Evolutionary conservation across 2,329 filamentous ascomycete species (phyloP).

Genomic region (Aspergillus terreus): DNA sequence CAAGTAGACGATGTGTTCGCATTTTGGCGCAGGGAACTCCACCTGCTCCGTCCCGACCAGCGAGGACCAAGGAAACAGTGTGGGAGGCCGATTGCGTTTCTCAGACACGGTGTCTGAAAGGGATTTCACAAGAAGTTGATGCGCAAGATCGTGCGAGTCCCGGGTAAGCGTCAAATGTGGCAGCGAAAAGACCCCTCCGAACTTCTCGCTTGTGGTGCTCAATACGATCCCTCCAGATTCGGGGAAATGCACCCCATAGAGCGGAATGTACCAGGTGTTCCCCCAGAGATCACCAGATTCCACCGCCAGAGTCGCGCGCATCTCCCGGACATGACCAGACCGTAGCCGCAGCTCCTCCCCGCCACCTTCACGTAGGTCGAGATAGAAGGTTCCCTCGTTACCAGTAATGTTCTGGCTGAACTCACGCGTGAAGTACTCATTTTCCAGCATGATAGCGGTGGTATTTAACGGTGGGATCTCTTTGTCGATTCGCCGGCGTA

Average conservation of each 20-base stretch:
- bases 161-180: slow-evolving; percentile 71
- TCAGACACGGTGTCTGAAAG: slow-evolving; percentile 61
- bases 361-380: slow-evolving; percentile 61
- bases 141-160: slow-evolving; percentile 55
- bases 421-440: slow-evolving; percentile 62
- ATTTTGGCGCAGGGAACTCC: slow-evolving; percentile 63
- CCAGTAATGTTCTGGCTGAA: slow-evolving; percentile 84
- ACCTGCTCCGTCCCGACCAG: slow-evolving; percentile 51
- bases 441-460: slow-evolving; percentile 59
- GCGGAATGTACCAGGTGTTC: slow-evolving; percentile 71
- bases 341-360: slow-evolving; percentile 35
- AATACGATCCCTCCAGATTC: slow-evolving; percentile 74
- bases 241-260: slow-evolving; percentile 84
- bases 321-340: slow-evolving; percentile 59
- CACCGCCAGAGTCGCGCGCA: slow-evolving; percentile 66
- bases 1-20: slow-evolving; percentile 83
- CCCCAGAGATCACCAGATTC: slow-evolving; percentile 67
- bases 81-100: slow-evolving; percentile 58
- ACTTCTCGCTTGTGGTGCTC: slow-evolving; percentile 89
- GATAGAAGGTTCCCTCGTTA: slow-evolving; percentile 61
- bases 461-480: slow-evolving; percentile 58
- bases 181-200: slow-evolving; percentile 83
- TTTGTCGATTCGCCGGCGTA: slow-evolving; percentile 53
- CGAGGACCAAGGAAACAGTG: slow-evolving; percentile 71
- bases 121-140: slow-evolving; percentile 66